These are phyloP conservation scores for Colletotrichum noveboracense DNA, from an alignment of 2,329 filamentous ascomycete genomes.

Conservation along the genomic window DNA sequence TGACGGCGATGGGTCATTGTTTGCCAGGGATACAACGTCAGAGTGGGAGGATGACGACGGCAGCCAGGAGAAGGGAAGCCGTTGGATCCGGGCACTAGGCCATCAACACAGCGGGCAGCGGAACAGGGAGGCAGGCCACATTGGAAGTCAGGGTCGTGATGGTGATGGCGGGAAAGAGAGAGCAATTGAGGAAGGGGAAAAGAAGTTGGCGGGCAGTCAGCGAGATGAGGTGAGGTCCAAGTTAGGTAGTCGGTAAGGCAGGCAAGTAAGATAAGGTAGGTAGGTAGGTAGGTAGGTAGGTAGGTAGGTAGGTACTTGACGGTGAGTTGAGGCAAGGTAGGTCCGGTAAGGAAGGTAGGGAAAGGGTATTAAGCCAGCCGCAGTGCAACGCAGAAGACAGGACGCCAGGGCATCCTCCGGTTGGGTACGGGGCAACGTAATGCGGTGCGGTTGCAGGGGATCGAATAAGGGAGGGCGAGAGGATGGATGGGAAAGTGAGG, in stretches of 20 bases:
- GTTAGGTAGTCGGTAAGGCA: neutral
- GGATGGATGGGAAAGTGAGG: neutral
- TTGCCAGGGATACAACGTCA: constrained; percentile 17
- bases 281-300: neutral
- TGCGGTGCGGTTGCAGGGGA: neutral
- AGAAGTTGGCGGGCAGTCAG: neutral
- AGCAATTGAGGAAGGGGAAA: neutral
- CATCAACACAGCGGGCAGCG: constrained; percentile 9
- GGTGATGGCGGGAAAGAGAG: neutral
- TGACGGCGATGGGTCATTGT: constrained; percentile 47
- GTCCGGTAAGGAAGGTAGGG: neutral
- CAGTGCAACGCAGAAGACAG: constrained; percentile 12
- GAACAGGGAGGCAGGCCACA: neutral
- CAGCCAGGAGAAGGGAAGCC: constrained; percentile 1
- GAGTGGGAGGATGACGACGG: constrained; percentile 12
- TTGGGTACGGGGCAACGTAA: neutral
- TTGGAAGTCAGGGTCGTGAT: neutral
- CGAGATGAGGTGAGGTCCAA: neutral
- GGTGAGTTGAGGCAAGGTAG: neutral
- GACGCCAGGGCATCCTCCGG: neutral
- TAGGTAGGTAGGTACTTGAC: neutral
- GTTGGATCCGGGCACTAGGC: constrained; percentile 14
- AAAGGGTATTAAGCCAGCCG: neutral
- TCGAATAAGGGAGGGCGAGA: neutral
- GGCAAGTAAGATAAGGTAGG: neutral